Evolutionary conservation across 305 asterid species (phyloP), one percentile per base, ranked within the genome.

Genomic region (Withania somnifera): DNA sequence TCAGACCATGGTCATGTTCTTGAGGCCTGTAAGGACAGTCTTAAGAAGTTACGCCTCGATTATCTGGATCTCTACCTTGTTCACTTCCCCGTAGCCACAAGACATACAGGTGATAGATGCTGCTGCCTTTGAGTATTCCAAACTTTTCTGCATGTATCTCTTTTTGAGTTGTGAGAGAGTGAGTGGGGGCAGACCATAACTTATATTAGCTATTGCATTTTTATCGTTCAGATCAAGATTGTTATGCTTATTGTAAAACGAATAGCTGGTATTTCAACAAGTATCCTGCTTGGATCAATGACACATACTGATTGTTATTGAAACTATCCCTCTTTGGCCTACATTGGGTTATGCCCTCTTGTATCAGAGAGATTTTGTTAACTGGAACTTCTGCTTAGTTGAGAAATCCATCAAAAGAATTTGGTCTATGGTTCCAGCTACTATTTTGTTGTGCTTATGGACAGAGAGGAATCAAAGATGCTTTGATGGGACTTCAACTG

Each of bases 21-120:
- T 26, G 95, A 89, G 90, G 97, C 97, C 73, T 92, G 97, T 81
- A 89, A 87, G 78, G 91, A 92, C 84, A 92, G 97, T 85, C 84
- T 91, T 15, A 87, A 87, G 90, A 92, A 91, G 87, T 86, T 92
- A 42, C 85, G 83, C 40, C 85, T 92, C 8, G 93, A 90, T 78
- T 92, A 92, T 84, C 88, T 92, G 66, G 97, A 92, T 82, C 87
- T 92, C 14, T 92, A 92, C 88, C 92, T 92, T 57, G 87, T 91
- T 84, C 97, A 92, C 83, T 92, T 91, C 80, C 94, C 97, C 1
- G 73, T 92, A 64, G 92, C 97, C 88, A 91, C 94, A 30, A 85
- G 83, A 77, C 94, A 91, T 86, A 91, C 97, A 47, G 97, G 97
- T 91, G 78, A 78, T 30, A 52, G 78, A 78, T 30, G 45, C 71